Evolutionary conservation across 2,329 filamentous ascomycete genomes (phyloP), one percentile per base, ranked within the genome.

Genomic region (Epichloe typhina): DNA sequence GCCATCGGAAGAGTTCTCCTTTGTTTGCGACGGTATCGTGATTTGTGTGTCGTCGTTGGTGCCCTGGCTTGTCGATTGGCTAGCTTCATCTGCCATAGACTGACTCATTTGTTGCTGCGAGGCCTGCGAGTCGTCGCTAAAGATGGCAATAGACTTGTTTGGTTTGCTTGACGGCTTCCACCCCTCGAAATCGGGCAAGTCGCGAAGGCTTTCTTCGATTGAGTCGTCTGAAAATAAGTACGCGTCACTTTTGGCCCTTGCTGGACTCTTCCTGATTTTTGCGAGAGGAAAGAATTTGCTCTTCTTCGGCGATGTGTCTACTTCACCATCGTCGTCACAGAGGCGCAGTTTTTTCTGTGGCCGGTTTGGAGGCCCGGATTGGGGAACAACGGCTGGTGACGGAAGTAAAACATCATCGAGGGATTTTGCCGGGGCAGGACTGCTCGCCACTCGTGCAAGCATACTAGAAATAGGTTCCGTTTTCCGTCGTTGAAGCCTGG

Each of bases 281-380:
- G 59, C 51, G 4, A 52, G 60, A 2, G 73, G 56, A 56, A 81
- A 81, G 61, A 79, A 81, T 52, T 70, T 79, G 68, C 78, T 82
- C 49, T 64, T 73, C 57, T 73, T 62, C 9, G 66, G 62, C 15
- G 63, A 66, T 19, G 61, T 62, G 21, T 64, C 62, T n/a, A 58
- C 59, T 2, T 58, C 52, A 11, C 60, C 64, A 6, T 56, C 56
- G 41, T 78, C 72, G 4, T 73, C 68, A 52, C 75, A 79, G 6
- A 81, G 62, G 38, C 77, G 73, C 40, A 72, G 72, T 62, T 81
- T 81, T 81, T 82, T 82, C 49, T 69, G 69, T 21, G 78, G 77
- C 47, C 76, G 57, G 37, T 46, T 57, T n/a, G 53, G 44, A 50
- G 56, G 39, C 26, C 67, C 63, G 17, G 56, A 50, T 26, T 57